Evolutionary conservation across 306 rosid genomes (phyloP), one percentile per base, ranked within the genome.

Genomic region (Prunus mongolica): DNA sequence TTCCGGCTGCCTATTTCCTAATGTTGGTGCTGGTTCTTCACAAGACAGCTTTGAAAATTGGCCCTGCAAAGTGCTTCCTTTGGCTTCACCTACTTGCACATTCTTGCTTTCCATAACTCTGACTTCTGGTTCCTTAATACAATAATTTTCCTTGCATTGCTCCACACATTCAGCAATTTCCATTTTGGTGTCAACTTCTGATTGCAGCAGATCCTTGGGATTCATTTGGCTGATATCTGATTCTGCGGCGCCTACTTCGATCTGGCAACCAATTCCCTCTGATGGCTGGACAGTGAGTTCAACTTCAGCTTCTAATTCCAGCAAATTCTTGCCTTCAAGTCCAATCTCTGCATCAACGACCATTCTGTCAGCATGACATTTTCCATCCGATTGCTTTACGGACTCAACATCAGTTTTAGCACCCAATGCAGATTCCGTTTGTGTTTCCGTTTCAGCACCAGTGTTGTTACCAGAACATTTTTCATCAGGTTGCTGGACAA

Each of bases 1-100:
- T 71, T 83, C 85, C 78, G 80, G 85, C 76, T 82, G 82, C 79
- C 81, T 88, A 79, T 80, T 76, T 68, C 80, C 83, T 78, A 79
- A 66, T 75, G 79, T 54, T 60, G 69, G 69, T 65, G 81, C 71
- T 46, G 27, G 12, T 62, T 80, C 79, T 72, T 82, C 87, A 86
- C 89, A 78, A 65, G 89, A 84, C 87, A 76, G 62, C 73, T 90
- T 82, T 72, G 88, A 87, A 88, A 88, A 85, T 61, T 84, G 89
- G 61, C 81, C 90, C 87, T 76, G 91, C 96, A 86, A 81, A 83
- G 55, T 80, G 77, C 66, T 76, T 75, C 51, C 86, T 79, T 80
- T 57, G 62, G 60, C 84, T 74, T 82, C 89, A 44, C 75, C 86
- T 51, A 54, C 47, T 72, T 77, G 69, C 76, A 76, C 62, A 60